These are phyloP conservation scores for Termitomyces sp. DNA, from an alignment of 768 basidiomycete genomes.

Conservation along the genomic window DNA sequence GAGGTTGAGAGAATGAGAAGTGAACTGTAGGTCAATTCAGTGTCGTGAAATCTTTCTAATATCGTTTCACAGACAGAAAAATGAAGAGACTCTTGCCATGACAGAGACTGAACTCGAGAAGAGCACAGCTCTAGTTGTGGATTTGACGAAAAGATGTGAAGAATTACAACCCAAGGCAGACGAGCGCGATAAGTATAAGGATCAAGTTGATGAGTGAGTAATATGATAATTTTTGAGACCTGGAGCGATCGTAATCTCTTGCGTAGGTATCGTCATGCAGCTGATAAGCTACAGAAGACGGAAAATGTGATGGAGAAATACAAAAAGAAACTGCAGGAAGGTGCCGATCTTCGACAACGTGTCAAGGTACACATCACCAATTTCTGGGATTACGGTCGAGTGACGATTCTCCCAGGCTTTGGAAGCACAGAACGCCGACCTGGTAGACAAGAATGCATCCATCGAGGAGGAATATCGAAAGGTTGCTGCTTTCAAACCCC, in stretches of 20 bases:
- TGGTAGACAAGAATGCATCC: conserved; percentile 87
- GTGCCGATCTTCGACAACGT: conserved; percentile 82
- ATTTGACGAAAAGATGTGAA: conserved; percentile 75
- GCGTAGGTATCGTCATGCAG: conserved; percentile 82
- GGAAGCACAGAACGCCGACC: conserved; percentile 89
- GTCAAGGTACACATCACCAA: conserved; percentile 57
- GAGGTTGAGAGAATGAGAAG: conserved; percentile 80
- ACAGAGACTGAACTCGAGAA: conserved; percentile 84
- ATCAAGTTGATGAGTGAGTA: conserved; percentile 90
- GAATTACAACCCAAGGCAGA: conserved; percentile 79
- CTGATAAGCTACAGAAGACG: conserved; percentile 88
- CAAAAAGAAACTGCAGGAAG: conserved; percentile 96
- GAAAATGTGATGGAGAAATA: conserved; percentile 99
- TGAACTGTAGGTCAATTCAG: conserved; percentile 68
- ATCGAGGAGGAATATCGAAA: conserved; percentile 93
- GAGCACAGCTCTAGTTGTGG: conserved; percentile 62
- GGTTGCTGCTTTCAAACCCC: conserved; percentile 78
- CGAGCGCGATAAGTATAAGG: conserved; percentile 78
- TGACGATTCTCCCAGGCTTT: conserved; percentile 49
- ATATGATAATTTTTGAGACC: no score
- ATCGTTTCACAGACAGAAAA: conserved; percentile 69
- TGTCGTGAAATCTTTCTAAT: conserved; percentile 11
- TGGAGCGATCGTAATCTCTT: background rate
- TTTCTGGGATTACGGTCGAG: background rate
- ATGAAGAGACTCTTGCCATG: conserved; percentile 85